Base-by-base conservation (phyloP, 306 rosid genomes). In the Castanospermum australe region DNA sequence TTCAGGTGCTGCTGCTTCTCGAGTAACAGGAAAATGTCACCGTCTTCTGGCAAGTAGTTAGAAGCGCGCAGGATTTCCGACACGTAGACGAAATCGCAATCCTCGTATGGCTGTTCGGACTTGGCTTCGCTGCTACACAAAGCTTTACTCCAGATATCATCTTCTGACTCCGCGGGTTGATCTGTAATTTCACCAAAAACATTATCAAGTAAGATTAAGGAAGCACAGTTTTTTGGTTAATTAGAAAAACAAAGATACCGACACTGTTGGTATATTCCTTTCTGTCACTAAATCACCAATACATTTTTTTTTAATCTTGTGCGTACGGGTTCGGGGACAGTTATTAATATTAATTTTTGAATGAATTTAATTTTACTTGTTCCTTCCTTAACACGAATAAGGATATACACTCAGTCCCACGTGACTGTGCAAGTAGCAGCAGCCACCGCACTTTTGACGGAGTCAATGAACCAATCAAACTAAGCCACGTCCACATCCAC, bases 31-130 rank as follows among this genome's bases (percentile, higher is more conserved):
- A 91, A 91, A 3, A 87, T 8, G 42, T 91, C 81, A 6, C 82
- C 32, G 33, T 86, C 89, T 0, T 86, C 84, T 11, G 79, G 84
- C 8, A 84, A 68, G 87, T 54, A 87, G 69, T 21, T 86, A 1
- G 80, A 87, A 62, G 88, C 93, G 10, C 79, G 79, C 24, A 91
- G 75, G 50, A 91, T 82, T 76, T 91, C 92, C 15, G 85, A 85
- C 15, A 91, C 83, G 47, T 91, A 91, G n/a, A 82, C 51, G 1
- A 86, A 83, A 76, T 89, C 93, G 21, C 76, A 66, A 55, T 87
- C 90, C 5, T 81, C 84, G 3, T 84, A 62, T 45, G 67, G 56
- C 38, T 63, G 59, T 15, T 77, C 80, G 1, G 22, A 74, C n/a
- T 61, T 69, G 2, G 76, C 82, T 42, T 82, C 94, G 2, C 70